Base-by-base conservation (phyloP, 345 rosid genomes). In the Mallotus nudiflorus region DNA sequence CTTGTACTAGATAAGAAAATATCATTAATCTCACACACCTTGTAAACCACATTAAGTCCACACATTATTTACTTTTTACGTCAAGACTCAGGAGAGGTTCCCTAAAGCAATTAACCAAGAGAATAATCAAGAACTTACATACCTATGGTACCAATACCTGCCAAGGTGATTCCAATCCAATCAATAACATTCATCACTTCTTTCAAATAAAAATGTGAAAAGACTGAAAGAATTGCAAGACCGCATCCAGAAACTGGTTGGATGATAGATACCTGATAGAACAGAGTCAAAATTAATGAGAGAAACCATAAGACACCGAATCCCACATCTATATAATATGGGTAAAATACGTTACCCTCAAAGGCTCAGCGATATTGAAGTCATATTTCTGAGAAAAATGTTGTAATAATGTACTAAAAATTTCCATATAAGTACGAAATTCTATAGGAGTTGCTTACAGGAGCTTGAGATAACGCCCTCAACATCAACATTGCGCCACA, bases 171-270 rank as follows among this genome's bases (percentile, higher is more conserved):
- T 73, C 96, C 99, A 77, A 89, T 80, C 99, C 99, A 95, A 83
- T 95, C 99, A 80, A 92, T 73, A 46, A 78, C 82, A 82, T 92
- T 95, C 96, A 95, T 90, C 50, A 90, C 86, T 78, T 95, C 99
- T 86, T 92, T 87, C 37, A 95, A 73, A 80, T 95, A 95, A 83
- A 95, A 95, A 80, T 92, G 98, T 13, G 98, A 92, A 77, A 95
- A 92, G 66, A 95, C 75, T 0, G 88, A 95, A 75, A 95, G 98
- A 74, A 95, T 82, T 22, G 97, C 98, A 44, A 95, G 98, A 62
- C 99, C 98, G 77, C 97, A 90, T 53, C 99, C 98, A 46, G 98
- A 95, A 77, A 95, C 98, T 22, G 99, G 99, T 69, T 95, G 98
- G 74, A 95, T 91, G 62, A 92, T 90, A 57, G 99, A 95, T 37